Evolutionary conservation across 192 early-diverging fungal species (phyloP).

Genomic region (Spinellus fusiger): DNA sequence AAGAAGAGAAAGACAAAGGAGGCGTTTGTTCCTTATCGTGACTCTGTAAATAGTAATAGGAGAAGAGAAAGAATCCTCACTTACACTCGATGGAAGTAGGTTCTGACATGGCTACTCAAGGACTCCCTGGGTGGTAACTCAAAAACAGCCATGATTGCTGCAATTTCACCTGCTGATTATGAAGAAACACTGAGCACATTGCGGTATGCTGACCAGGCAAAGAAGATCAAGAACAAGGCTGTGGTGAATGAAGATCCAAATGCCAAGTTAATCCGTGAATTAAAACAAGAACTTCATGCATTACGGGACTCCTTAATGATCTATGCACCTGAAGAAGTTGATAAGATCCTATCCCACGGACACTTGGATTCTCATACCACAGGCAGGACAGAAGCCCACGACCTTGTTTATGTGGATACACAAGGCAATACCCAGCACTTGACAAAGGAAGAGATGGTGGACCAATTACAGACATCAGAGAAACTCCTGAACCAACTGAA

Average conservation of each 20-base stretch:
- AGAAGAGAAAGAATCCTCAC: background rate
- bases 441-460: conserved; percentile 43
- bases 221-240: conserved; percentile 73
- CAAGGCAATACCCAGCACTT: conserved; percentile 6
- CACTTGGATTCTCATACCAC: background rate
- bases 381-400: background rate
- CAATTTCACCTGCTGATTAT: conserved; percentile 60
- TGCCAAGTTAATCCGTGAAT: conserved; percentile 58
- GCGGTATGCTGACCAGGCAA: conserved; percentile 78
- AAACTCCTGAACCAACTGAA: conserved; percentile 74
- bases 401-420: conserved; percentile 13
- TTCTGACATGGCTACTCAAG: conserved; percentile 65
- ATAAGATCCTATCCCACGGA: conserved; percentile 17
- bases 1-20: conserved; percentile 32
- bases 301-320: conserved; percentile 48
- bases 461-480: conserved; percentile 66
- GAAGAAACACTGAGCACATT: conserved; percentile 67
- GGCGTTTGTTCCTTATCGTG: conserved; percentile 83
- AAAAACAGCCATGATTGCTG: conserved; percentile 64
- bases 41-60: conserved; percentile 56
- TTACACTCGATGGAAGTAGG: conserved; percentile 41
- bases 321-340: conserved; percentile 35
- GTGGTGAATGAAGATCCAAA: conserved; percentile 77
- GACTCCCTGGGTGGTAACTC: conserved; percentile 72
- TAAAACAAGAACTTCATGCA: conserved; percentile 63